Evolutionary conservation across 768 basidiomycete genomes (phyloP).

Genomic region (Lactarius trivialis): DNA sequence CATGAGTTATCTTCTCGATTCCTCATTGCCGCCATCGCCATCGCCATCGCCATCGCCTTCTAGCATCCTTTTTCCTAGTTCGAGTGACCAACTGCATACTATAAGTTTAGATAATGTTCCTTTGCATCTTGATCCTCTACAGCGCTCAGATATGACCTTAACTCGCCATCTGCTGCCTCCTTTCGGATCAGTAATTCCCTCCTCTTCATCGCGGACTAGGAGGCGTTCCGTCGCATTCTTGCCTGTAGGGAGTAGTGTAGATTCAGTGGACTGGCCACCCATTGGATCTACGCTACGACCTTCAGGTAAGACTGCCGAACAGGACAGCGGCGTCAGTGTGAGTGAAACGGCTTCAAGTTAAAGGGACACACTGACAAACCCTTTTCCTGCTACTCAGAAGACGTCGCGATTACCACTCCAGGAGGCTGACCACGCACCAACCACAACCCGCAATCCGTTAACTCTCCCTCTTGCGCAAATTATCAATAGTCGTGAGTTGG

Average conservation of each 20-base stretch:
- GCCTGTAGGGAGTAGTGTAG: neutral
- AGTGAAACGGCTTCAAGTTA: neutral
- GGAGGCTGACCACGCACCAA: neutral
- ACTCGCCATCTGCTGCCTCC: neutral
- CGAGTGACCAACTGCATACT: neutral
- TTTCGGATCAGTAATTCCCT: neutral
- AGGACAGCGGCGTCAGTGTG: neutral
- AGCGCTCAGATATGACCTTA: neutral
- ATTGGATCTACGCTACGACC: neutral
- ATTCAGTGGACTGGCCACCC: conserved; percentile 17
- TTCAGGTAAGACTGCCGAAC: neutral
- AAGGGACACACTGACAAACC: neutral
- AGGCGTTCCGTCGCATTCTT: too few species aligned
- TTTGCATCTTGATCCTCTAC: neutral
- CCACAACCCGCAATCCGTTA: neutral
- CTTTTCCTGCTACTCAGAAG: neutral
- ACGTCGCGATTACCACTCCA: neutral
- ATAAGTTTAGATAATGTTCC: neutral
- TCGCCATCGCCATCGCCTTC: neutral
- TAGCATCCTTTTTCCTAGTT: neutral
- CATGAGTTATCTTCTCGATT: too few species aligned
- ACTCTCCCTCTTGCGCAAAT: neutral
- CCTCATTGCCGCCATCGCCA: neutral
- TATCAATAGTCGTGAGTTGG: neutral
- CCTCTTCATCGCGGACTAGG: too few species aligned